These are phyloP conservation scores for Eutrema heterophyllum DNA, from an alignment of 345 rosid species.

Conservation along the genomic window DNA sequence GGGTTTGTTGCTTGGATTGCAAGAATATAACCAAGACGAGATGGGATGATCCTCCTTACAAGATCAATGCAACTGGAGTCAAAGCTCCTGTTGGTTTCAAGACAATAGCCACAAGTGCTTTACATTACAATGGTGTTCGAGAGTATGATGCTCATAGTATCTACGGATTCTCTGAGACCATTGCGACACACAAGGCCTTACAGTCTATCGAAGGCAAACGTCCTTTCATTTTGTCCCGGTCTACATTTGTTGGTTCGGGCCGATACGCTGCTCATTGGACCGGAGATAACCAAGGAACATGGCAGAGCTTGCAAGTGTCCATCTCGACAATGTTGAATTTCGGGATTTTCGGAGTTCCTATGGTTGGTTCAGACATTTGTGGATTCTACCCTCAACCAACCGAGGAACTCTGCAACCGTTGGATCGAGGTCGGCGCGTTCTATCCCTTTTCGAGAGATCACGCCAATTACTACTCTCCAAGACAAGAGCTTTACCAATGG, in stretches of 20 bases:
- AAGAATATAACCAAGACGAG: constrained; percentile 77
- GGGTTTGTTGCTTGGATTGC: constrained; percentile 97
- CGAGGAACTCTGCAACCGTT: constrained; percentile 93
- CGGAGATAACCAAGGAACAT: constrained; percentile 88
- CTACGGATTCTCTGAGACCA: constrained; percentile 81
- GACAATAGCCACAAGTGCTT: constrained; percentile 94
- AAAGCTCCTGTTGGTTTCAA: constrained; percentile 75
- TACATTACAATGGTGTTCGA: constrained; percentile 79
- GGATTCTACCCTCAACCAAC: constrained; percentile 93
- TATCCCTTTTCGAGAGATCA: constrained; percentile 97
- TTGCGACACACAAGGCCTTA: constrained; percentile 88
- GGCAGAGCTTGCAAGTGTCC: constrained; percentile 86
- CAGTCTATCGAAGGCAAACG: constrained; percentile 73
- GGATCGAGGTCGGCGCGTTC: constrained; percentile 95
- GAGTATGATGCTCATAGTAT: constrained; percentile 94
- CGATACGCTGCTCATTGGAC: constrained; percentile 97
- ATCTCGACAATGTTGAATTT: constrained; percentile 87
- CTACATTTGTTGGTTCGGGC: constrained; percentile 91
- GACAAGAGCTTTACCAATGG: constrained; percentile 99
- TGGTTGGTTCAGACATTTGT: constrained; percentile 97
- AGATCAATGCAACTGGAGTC: constrained; percentile 82
- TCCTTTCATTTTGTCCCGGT: constrained; percentile 81
- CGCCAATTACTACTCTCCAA: constrained; percentile 84
- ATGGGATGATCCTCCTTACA: constrained; percentile 98
- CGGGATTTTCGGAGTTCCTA: constrained; percentile 88